Evolutionary conservation across 352 stramenopile genomes (phyloP).

Genomic region (Globisporangium spinosum): DNA sequence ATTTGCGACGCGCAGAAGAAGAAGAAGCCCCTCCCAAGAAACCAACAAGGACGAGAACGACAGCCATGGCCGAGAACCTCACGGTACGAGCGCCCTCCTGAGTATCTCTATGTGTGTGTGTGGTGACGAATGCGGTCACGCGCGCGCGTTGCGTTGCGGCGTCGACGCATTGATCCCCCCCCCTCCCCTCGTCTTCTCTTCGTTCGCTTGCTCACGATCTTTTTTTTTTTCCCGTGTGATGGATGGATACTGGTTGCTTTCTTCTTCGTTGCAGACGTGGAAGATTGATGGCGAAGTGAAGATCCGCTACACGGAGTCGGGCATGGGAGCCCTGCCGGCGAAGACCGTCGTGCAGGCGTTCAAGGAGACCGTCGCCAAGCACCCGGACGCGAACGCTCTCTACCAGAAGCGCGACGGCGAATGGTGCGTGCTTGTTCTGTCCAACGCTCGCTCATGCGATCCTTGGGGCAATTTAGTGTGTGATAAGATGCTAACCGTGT

Average conservation of each 20-base stretch:
- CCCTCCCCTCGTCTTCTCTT: background rate
- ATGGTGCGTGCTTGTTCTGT: slow-evolving; percentile 42
- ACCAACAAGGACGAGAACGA: background rate
- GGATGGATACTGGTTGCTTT: background rate
- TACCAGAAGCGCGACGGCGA: slow-evolving; percentile 71
- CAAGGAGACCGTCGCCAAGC: slow-evolving; percentile 49
- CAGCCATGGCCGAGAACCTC: slow-evolving; percentile 4
- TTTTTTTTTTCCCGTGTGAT: background rate
- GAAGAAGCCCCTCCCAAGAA: background rate
- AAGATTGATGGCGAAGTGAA: slow-evolving; percentile 85
- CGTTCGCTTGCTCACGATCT: background rate
- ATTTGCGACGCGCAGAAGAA: slow-evolving; percentile 11
- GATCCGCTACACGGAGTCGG: slow-evolving; percentile 57
- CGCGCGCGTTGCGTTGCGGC: background rate
- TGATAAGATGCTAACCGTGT: background rate
- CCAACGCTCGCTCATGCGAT: background rate
- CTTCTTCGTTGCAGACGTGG: slow-evolving; percentile 48
- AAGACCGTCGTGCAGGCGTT: slow-evolving; percentile 60
- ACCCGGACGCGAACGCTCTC: slow-evolving; percentile 51
- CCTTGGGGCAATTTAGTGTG: background rate
- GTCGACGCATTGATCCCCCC: background rate
- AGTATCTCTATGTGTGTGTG: background rate
- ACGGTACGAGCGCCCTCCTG: background rate
- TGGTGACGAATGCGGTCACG: background rate
- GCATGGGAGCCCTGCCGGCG: slow-evolving; percentile 35